phyloP scores from a whole-genome alignment of 371 early-diverging fungal genomes.

The Parasitella parasitica region DNA sequence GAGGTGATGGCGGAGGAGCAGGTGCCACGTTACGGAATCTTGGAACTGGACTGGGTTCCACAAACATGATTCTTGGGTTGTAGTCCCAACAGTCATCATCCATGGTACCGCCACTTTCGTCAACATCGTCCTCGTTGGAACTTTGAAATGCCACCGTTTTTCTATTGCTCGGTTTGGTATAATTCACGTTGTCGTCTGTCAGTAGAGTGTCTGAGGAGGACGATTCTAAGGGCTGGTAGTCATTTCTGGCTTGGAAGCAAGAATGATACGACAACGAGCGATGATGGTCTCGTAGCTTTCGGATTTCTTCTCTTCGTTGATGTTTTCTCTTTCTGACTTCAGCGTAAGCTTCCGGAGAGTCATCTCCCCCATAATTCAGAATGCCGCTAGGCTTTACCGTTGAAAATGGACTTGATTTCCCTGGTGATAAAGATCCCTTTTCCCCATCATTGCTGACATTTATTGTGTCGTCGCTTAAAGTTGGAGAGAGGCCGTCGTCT shows the following conservation, averaged over 20 bases:
- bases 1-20: conserved; percentile 47
- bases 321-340: conserved; percentile 25
- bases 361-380: conserved; percentile 26
- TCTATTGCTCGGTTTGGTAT: not conserved
- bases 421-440: not conserved
- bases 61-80: conserved; percentile 42
- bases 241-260: not conserved
- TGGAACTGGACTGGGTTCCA: conserved; percentile 48
- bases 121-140: not conserved
- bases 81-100: conserved; percentile 11
- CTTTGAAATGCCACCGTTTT: not conserved
- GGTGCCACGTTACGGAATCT: conserved; percentile 47
- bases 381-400: conserved; percentile 19
- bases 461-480: not conserved
- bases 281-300: conserved; percentile 13
- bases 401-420: not conserved
- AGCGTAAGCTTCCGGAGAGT: conserved; percentile 25
- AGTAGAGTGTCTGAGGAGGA: conserved; percentile 18
- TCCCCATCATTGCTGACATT: not conserved
- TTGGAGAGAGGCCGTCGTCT: not conserved
- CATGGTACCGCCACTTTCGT: not conserved
- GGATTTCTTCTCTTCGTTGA: conserved; percentile 24
- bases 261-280: not conserved
- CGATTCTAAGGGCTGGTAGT: not conserved
- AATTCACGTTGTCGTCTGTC: conserved; percentile 1